These are phyloP conservation scores for Reticulascus tulasneorum DNA, from an alignment of 2,329 filamentous ascomycete species.

Conservation along the genomic window DNA sequence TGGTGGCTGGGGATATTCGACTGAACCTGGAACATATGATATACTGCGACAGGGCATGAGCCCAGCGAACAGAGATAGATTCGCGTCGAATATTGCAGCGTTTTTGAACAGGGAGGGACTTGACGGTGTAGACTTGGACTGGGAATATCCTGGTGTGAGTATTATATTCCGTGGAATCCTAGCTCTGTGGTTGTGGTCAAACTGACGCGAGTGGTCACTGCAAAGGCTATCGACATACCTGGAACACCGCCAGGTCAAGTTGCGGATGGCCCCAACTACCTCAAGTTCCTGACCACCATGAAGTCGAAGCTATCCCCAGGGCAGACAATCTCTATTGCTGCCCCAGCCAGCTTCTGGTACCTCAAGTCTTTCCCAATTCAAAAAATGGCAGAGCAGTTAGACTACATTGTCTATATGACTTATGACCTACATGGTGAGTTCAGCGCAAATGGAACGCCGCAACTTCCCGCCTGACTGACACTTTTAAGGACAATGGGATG, in stretches of 20 bases:
- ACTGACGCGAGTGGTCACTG: too few relatives aligned
- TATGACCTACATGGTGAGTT: slow-evolving; percentile 30
- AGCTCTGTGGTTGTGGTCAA: too few relatives aligned
- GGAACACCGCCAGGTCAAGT: slow-evolving; percentile 22
- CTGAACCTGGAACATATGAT: not conserved
- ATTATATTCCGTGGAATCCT: too few relatives aligned
- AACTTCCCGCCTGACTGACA: too few relatives aligned
- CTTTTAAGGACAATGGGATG: slow-evolving; percentile 17
- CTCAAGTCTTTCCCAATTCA: slow-evolving; percentile 29
- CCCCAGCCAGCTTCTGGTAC: slow-evolving; percentile 34
- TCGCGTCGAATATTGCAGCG: too few relatives aligned
- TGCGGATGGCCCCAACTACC: slow-evolving; percentile 23
- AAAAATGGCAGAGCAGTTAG: slow-evolving; percentile 21
- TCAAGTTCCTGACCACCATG: slow-evolving; percentile 21
- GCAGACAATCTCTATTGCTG: slow-evolving; percentile 29
- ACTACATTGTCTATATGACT: slow-evolving; percentile 31
- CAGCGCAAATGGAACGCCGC: too few relatives aligned
- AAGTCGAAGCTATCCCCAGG: slow-evolving; percentile 16
- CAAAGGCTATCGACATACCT: slow-evolving; percentile 28
- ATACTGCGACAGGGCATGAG: slow-evolving; percentile 5
- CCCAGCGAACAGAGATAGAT: slow-evolving; percentile 6
- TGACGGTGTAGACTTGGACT: slow-evolving; percentile 44
- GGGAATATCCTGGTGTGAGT: slow-evolving; percentile 32
- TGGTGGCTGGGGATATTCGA: slow-evolving; percentile 1
- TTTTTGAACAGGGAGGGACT: slow-evolving; percentile 51